Evolutionary conservation across 148 eudicot genomes (phyloP), one percentile per base, ranked within the genome.

Genomic region (Persicaria tinctoria): DNA sequence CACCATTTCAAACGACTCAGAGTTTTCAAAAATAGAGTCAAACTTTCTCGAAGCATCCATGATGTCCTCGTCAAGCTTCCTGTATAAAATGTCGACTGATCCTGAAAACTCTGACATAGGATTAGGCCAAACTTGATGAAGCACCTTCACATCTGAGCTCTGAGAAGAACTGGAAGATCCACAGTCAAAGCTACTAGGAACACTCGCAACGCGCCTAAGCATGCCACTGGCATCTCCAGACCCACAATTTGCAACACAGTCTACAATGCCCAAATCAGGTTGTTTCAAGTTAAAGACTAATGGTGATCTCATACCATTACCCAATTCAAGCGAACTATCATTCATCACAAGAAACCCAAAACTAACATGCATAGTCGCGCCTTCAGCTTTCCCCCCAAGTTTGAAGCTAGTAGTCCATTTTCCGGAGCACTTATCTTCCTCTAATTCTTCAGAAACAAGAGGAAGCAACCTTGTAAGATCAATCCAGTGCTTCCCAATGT

Each of bases 401-500:
- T 88, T 85, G 80, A 87, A 90, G 69, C 95, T 87, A 5, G 97
- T 89, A 3, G 91, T 82, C 97, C 97, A 92, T 81, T 84, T 87
- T 38, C 97, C 95, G 4, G 86, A 85, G 77, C 88, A 84, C 51
- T 79, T 88, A 51, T 85, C 87, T 63, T 84, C 87, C 78, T 84
- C 91, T 60, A 92, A 88, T 72, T 90, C 97, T 80, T 86, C 93
- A 75, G 89, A 48, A 8, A 87, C 86, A 76, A 92, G 86, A 51
- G 97, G 97, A 84, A 92, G 95, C 87, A 92, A 82, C 83, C 91
- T 89, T 8, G 97, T 87, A 51, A 92, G 83, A 79, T 92, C 96
- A 74, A 92, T 72, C 85, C 90, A 86, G 78, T 90, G 96, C 85
- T 86, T 90, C 79, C 97, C 93, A 77, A 90, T 70, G 79, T 89